These are phyloP conservation scores for Tinospora cordifolia DNA, from an alignment of 164 flowering plant species.

Conservation along the genomic window DNA sequence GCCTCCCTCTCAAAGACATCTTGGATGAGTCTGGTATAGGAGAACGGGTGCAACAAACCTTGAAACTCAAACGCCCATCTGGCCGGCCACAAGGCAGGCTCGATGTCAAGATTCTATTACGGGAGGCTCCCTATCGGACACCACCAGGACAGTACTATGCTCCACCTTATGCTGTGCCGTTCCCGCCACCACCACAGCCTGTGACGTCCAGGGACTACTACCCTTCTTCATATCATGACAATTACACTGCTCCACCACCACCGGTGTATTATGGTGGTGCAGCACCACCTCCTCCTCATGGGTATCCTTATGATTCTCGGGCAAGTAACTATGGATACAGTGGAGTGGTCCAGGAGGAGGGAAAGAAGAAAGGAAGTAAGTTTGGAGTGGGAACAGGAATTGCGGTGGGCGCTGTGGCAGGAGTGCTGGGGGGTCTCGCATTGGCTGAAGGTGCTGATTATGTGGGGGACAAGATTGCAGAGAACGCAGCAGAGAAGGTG, in stretches of 20 bases:
- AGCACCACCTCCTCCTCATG: not conserved
- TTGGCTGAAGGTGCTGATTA: slow-evolving; percentile 57
- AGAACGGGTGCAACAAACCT: slow-evolving; percentile 10
- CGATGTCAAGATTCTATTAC: slow-evolving; percentile 35
- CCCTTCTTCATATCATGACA: not conserved
- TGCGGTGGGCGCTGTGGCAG: slow-evolving; percentile 83
- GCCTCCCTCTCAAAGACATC: slow-evolving; percentile 38
- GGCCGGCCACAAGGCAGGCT: slow-evolving; percentile 81
- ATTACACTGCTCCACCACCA: slow-evolving; percentile 17
- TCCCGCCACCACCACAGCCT: slow-evolving; percentile 24
- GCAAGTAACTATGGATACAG: slow-evolving; percentile 8
- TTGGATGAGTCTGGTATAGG: slow-evolving; percentile 49
- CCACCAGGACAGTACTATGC: slow-evolving; percentile 28
- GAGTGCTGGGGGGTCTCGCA: slow-evolving; percentile 72
- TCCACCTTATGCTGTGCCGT: slow-evolving; percentile 37
- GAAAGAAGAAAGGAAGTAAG: slow-evolving; percentile 35
- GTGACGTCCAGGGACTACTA: not conserved
- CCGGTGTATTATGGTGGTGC: not conserved
- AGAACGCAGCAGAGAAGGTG: slow-evolving; percentile 51
- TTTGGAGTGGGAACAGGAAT: slow-evolving; percentile 74
- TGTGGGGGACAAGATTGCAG: slow-evolving; percentile 58
- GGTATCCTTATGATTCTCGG: not conserved
- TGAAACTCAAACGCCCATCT: slow-evolving; percentile 72
- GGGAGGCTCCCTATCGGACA: slow-evolving; percentile 32
- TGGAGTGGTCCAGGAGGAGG: slow-evolving; percentile 15